A percentile compares a stretch with the other conserved stretches of the same genome.
Conservation (phyloP, 202 grass and related monocot genomes). For the Panicum virgatum region DNA sequence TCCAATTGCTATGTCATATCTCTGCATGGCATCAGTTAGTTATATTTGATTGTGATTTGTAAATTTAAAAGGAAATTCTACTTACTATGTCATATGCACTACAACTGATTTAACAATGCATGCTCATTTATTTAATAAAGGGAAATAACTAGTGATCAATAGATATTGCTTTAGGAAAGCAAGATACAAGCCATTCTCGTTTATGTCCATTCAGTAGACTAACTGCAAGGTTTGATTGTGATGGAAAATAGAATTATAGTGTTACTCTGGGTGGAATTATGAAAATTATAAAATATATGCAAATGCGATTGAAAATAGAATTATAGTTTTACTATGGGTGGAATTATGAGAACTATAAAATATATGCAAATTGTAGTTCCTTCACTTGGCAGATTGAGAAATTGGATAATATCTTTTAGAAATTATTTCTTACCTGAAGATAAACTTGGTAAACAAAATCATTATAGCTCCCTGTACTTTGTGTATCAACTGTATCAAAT, state of each 20-base stretch:
- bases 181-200: neutral
- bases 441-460: constrained; percentile 56
- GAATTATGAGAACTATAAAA: neutral
- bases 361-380: too few relatives aligned
- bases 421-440: constrained; percentile 39
- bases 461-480: constrained; percentile 26
- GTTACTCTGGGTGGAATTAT: neutral
- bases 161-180: neutral
- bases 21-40: neutral
- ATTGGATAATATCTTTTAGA: neutral
- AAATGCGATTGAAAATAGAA: neutral
- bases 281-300: neutral
- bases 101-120: neutral
- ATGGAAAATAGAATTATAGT: neutral
- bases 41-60: too few relatives aligned
- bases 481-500: neutral
- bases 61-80: neutral
- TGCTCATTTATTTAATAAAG: neutral
- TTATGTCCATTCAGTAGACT: neutral
- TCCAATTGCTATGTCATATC: constrained; percentile 49
- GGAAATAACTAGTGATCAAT: too few relatives aligned
- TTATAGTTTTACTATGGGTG: neutral
- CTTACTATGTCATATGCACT: too few relatives aligned
- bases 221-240: neutral
- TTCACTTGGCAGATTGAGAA: neutral